Base-by-base conservation (phyloP, 225 moss, liverwort and hornwort species). In the Pleurozium schreberi region DNA sequence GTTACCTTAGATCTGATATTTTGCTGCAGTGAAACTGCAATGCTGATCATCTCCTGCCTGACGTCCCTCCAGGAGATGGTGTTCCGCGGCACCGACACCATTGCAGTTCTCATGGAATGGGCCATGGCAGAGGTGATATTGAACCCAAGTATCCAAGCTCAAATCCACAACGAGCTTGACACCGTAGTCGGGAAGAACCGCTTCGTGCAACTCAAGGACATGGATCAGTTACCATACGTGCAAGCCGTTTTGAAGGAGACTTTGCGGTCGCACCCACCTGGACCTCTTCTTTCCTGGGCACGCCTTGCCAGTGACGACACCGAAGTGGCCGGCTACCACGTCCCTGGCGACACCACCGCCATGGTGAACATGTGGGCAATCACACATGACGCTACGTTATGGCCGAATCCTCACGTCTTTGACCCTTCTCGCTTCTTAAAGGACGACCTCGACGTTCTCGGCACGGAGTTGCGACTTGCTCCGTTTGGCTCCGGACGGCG, bases 21-120 rank as follows among this genome's bases (percentile, higher is more conserved):
- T 33, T 26, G 11, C 17, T 42, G 14, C 3, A 53, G 36, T 19
- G 25, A 57, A 80, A 30, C 31, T 78, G 61, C 75, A n/a, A n/a
- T n/a, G n/a, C n/a, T n/a, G 14, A 26, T 53, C 9, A 31, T 59
- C 11, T 60, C 13, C 10, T 53, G 15, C 49, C 6, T 57, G 57
- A 19, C 78, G 52, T 76, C 33, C 40, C 36, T 90, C 11, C 92
- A 97, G 93, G 95, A 97, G 86, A 96, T 97, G 95, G 90, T 96
- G 17, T 96, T 95, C 80, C 71, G 93, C 27, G 95, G 96, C 36
- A 96, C 95, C 0, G 95, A 97, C 28, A 95, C 94, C 9, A 93
- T 95, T 38, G 95, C 95, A 14, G 91, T 95, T 31, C 89, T 96
- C 6, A 92, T 91, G 20, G 96, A 97, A 89, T 96, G 96, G 96